Evolutionary conservation across 1,284 basidiomycete genomes (phyloP), one percentile per base, ranked within the genome.

Genomic region (Thecaphora frezii): DNA sequence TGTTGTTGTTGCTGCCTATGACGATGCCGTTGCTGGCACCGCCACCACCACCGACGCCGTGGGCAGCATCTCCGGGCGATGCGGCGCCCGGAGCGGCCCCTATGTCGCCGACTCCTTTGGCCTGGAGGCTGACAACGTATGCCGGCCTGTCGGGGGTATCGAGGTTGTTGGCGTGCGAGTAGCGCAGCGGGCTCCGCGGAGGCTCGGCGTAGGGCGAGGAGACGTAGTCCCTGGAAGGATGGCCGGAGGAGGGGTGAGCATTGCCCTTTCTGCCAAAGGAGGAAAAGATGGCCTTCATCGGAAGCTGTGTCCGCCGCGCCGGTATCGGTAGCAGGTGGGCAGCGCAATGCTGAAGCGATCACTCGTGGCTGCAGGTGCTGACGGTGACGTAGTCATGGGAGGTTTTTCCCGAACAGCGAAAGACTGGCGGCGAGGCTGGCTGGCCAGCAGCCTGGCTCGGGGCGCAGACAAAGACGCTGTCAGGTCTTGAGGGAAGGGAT

Each of bases 281-380:
- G 23, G 52, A 49, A 10, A 64, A 53, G 45, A 64, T 54, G 28
- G 61, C 56, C 18, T 54, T 58, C 61, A 64, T 64, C 8, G 39
- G 28, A 36, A 36, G 33, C 7, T 3, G 5, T n/a, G n/a, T n/a
- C n/a, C n/a, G n/a, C n/a, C n/a, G n/a, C n/a, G n/a, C n/a, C n/a
- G n/a, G n/a, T n/a, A n/a, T n/a, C n/a, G n/a, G n/a, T n/a, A n/a
- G n/a, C n/a, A n/a, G n/a, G n/a, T n/a, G n/a, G n/a, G n/a, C n/a
- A n/a, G n/a, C n/a, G n/a, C n/a, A n/a, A n/a, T n/a, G n/a, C n/a
- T n/a, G n/a, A n/a, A n/a, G n/a, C n/a, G n/a, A n/a, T n/a, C n/a
- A n/a, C n/a, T n/a, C n/a, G n/a, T n/a, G n/a, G n/a, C n/a, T n/a
- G n/a, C n/a, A n/a, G 26, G 23, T 36, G 5, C n/a, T 48, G 28